Conservation (phyloP, 1,139 yeast genomes). For the Nakaseomyces kungkrabaensis region DNA sequence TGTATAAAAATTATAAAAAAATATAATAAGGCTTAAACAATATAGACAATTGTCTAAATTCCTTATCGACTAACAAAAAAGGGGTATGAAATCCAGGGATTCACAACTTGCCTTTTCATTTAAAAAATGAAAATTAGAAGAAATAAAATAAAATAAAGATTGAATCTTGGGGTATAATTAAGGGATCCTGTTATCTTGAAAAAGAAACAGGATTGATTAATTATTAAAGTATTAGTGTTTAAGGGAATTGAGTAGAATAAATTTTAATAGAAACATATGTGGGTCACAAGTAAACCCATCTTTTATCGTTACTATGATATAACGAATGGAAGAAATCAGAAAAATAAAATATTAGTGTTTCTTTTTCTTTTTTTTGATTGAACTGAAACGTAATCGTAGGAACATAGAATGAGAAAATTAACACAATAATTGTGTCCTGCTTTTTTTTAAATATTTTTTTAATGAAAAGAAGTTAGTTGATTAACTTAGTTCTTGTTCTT, state of each 20-base stretch:
- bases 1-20: background rate
- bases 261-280: background rate
- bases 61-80: background rate
- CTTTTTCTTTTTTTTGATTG: too few species aligned
- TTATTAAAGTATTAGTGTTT: background rate
- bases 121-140: too few species aligned
- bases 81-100: background rate
- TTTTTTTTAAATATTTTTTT: background rate
- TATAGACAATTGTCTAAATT: too few species aligned
- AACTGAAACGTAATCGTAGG: too few species aligned
- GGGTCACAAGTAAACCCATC: too few species aligned
- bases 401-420: background rate
- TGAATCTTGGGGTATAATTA: background rate
- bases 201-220: background rate
- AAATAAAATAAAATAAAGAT: background rate
- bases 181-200: background rate
- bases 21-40: too few species aligned
- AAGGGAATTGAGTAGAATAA: background rate
- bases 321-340: too few species aligned
- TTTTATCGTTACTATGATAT: too few species aligned
- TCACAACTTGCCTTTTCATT: background rate
- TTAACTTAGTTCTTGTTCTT: slow-evolving; percentile 4
- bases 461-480: background rate
- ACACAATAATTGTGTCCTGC: background rate
- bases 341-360: background rate